Percentiles rank a stretch among this genome's conserved stretches.
phyloP scores from a whole-genome alignment of 768 basidiomycete species.

The Mycena albidolilacea region DNA sequence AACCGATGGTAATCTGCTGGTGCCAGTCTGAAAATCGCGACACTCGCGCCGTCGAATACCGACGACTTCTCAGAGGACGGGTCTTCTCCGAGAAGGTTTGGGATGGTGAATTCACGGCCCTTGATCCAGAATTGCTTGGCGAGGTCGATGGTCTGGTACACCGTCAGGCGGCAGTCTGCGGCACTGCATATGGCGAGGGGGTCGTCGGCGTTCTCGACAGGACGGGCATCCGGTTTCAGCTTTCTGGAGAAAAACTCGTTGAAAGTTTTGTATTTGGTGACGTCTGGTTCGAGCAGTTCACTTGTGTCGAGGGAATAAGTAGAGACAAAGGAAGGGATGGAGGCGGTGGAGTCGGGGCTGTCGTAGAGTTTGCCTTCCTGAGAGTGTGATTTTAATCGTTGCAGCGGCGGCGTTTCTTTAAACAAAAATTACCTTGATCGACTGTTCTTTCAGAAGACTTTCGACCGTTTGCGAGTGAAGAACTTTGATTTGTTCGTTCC shows the following conservation, averaged over 20 bases:
- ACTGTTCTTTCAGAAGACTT: conserved; percentile 67
- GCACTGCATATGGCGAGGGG: conserved; percentile 70
- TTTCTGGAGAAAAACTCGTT: conserved; percentile 85
- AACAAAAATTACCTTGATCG: conserved; percentile 59
- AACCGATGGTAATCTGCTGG: conserved; percentile 89
- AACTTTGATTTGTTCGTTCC: conserved; percentile 63
- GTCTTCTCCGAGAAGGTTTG: conserved; percentile 66
- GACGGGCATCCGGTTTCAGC: conserved; percentile 72
- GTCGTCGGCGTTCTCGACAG: conserved; percentile 69
- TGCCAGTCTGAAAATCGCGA: conserved; percentile 84
- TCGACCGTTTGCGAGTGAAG: conserved; percentile 66
- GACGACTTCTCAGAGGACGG: conserved; percentile 57
- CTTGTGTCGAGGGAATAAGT: conserved; percentile 68
- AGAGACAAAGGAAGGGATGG: conserved; percentile 69
- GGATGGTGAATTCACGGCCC: conserved; percentile 78
- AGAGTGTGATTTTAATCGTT: conserved; percentile 4
- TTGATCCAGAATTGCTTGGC: conserved; percentile 86
- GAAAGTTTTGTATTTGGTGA: conserved; percentile 75
- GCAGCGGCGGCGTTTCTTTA: background rate
- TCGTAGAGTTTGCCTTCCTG: conserved; percentile 74
- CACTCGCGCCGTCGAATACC: conserved; percentile 59
- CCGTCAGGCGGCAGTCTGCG: conserved; percentile 83
- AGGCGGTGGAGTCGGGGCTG: conserved; percentile 62
- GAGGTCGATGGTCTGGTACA: conserved; percentile 69
- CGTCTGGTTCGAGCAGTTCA: conserved; percentile 77